A percentile compares a stretch with the other conserved stretches of the same genome.
phyloP scores from a whole-genome alignment of 306 rosid species.

The Cicer yamashitae region DNA sequence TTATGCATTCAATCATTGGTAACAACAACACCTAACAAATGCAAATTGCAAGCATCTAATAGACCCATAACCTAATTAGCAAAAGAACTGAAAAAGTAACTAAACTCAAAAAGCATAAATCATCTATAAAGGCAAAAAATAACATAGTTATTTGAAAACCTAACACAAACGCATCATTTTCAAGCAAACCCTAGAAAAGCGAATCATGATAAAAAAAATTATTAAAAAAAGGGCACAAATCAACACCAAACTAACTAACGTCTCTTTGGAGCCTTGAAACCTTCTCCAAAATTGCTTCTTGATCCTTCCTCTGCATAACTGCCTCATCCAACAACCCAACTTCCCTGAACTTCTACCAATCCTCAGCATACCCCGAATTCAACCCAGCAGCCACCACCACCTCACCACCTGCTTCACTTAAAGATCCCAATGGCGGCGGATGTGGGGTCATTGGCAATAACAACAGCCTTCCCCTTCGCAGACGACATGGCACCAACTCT shows the following conservation, averaged over 20 bases:
- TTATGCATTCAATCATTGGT: background rate
- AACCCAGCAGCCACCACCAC: constrained; percentile 26
- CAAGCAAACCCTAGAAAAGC: constrained; percentile 21
- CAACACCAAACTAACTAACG: constrained; percentile 53
- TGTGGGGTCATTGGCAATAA: too few relatives aligned
- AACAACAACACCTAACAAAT: background rate
- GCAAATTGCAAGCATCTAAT: background rate
- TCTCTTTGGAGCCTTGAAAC: constrained; percentile 67
- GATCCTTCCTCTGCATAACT: constrained; percentile 73
- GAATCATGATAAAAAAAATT: background rate
- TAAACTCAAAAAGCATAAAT: background rate
- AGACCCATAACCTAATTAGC: background rate
- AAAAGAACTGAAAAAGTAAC: background rate
- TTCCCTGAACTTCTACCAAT: too few relatives aligned
- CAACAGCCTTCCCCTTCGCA: too few relatives aligned
- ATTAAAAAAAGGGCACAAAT: constrained; percentile 19
- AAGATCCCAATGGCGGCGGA: constrained; percentile 10
- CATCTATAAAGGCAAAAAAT: background rate
- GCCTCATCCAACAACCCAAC: constrained; percentile 64
- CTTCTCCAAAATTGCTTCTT: constrained; percentile 69
- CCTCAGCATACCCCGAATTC: too few relatives aligned
- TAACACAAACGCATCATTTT: background rate
- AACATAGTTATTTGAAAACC: background rate
- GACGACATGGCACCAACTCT: too few relatives aligned
- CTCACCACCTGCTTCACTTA: constrained; percentile 47